These are phyloP conservation scores for Podospora conica DNA, from an alignment of 495 filamentous ascomycete genomes.

Conservation along the genomic window DNA sequence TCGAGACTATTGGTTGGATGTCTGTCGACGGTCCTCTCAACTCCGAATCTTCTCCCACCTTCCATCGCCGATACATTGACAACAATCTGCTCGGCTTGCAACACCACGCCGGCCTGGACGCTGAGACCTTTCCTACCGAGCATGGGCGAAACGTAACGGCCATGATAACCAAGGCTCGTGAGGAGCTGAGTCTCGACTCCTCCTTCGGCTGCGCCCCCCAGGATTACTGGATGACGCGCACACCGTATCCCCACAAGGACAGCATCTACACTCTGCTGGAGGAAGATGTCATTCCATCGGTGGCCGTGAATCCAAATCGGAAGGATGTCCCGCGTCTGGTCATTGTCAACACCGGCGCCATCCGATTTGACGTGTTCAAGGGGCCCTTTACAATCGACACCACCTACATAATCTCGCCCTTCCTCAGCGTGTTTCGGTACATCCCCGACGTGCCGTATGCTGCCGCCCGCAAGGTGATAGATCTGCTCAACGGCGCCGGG, in stretches of 20 bases:
- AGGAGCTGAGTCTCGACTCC: slow-evolving; percentile 63
- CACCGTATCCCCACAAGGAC: slow-evolving; percentile 58
- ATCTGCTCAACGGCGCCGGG: slow-evolving; percentile 66
- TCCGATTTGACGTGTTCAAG: slow-evolving; percentile 93
- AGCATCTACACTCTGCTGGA: slow-evolving; percentile 82
- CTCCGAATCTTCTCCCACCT: slow-evolving; percentile 32
- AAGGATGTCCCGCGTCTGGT: slow-evolving; percentile 53
- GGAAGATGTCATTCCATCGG: slow-evolving; percentile 60
- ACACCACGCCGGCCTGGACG: slow-evolving; percentile 70
- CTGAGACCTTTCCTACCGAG: slow-evolving; percentile 67
- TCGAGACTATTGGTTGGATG: slow-evolving; percentile 97
- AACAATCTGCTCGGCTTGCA: slow-evolving; percentile 85
- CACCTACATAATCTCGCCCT: slow-evolving; percentile 80
- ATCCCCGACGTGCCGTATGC: slow-evolving; percentile 73
- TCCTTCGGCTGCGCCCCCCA: slow-evolving; percentile 76
- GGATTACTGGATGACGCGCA: slow-evolving; percentile 72
- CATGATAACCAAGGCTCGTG: slow-evolving; percentile 65
- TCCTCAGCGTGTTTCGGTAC: slow-evolving; percentile 72
- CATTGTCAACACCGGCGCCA: slow-evolving; percentile 79
- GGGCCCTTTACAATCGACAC: slow-evolving; percentile 83
- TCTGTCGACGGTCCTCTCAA: slow-evolving; percentile 67
- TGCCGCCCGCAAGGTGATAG: slow-evolving; percentile 62
- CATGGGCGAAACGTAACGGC: slow-evolving; percentile 66
- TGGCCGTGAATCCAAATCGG: slow-evolving; percentile 39
- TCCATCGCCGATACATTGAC: slow-evolving; percentile 83